Base-by-base conservation (phyloP, 495 filamentous ascomycete species). In the Emericellopsis terricola region DNA sequence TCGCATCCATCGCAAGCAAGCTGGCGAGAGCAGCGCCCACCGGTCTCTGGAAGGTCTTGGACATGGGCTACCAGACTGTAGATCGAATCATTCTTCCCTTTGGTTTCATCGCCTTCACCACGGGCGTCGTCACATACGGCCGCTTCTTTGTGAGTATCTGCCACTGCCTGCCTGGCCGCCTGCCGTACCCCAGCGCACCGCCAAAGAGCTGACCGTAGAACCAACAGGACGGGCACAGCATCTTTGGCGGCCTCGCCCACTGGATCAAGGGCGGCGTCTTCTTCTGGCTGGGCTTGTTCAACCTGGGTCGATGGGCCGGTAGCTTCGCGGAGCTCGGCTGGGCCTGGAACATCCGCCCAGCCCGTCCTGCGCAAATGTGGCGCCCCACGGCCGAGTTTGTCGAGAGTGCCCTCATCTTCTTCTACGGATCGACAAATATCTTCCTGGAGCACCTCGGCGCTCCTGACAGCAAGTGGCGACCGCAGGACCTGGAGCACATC, bases 181-280 rank as follows among this genome's bases (percentile, higher is more conserved):
- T 14, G 21, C 10, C 2, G 13, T 21, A 17, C 15, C 15, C 16
- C n/a, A n/a, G n/a, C n/a, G n/a, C n/a, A n/a, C n/a, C n/a, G n/a
- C 8, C 19, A 17, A 31, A 34, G 16, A 8, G 4, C 19, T 31
- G 7, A 11, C 15, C 29, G 29, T n/a, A 23, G 11, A 24, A 10
- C 6, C 15, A 34, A 16, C 41, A 75, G 70, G 66, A 71, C 44
- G 68, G 59, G 8, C 46, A 48, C 21, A 58, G 64, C 15, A 55
- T 91, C 31, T 89, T 93, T 64, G 86, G 78, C 45, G 82, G 85
- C 4, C 62, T 93, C 23, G 87, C 89, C 20, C 89, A 96, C 53
- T 91, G 81, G 54, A 80, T 94, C 51, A 97, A 96, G 49, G 89
- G 87, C 34, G 82, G 83, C n/a, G 81, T 96, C 37, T 97, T 97